Evolutionary conservation across 2,329 filamentous ascomycete species (phyloP).

Genomic region (Fusarium globosum): DNA sequence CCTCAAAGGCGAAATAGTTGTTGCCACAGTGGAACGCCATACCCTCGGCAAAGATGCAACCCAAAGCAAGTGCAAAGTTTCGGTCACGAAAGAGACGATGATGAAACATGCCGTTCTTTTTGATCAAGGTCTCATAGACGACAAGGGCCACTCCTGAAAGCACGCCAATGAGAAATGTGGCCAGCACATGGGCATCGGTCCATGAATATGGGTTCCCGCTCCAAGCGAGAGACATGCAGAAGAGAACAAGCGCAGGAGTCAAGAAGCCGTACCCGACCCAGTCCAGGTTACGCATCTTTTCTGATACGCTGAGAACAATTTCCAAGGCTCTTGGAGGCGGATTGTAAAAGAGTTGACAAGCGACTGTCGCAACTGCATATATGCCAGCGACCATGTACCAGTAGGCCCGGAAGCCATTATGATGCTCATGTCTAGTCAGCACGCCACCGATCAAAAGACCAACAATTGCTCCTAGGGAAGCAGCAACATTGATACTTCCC

Average conservation of each 20-base stretch:
- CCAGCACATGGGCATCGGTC: not conserved
- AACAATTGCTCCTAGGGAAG: not conserved
- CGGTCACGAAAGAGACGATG: not conserved
- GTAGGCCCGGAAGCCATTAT: not conserved
- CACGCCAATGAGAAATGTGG: not conserved
- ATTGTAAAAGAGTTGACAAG: not conserved
- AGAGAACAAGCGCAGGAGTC: not conserved
- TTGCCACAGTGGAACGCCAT: conserved; percentile 4
- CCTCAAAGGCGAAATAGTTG: not conserved
- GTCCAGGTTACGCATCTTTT: not conserved
- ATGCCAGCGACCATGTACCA: conserved; percentile 4
- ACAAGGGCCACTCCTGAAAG: not conserved
- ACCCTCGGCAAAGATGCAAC: not conserved
- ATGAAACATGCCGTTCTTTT: conserved; percentile 7
- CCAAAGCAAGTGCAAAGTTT: not conserved
- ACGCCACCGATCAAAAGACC: not conserved
- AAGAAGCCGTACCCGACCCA: not conserved
- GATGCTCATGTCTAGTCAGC: not conserved
- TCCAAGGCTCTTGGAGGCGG: not conserved
- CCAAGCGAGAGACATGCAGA: conserved; percentile 3
- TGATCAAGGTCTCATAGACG: not conserved
- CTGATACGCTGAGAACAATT: not conserved
- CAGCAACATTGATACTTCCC: not conserved
- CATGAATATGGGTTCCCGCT: not conserved
- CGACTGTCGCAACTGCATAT: not conserved